phyloP scores from a whole-genome alignment of 78 protist species.

The slime mould (Dictyostelium discoideum) region DNA sequence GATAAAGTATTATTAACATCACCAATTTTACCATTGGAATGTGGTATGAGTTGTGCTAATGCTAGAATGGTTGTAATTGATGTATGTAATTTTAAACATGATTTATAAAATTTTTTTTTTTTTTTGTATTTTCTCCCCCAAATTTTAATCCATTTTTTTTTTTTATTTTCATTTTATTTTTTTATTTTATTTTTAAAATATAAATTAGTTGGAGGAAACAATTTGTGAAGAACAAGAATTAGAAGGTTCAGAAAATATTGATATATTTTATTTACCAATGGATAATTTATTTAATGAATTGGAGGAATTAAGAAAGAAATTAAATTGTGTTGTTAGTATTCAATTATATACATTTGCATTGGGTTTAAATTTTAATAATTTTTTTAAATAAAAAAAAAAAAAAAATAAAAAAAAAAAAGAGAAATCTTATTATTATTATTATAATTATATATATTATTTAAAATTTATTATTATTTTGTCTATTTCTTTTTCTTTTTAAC shows the following conservation, averaged over 20 bases:
- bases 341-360: slow-evolving; percentile 58
- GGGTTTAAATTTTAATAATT: slow-evolving; percentile 25
- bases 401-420: not conserved
- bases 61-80: slow-evolving; percentile 8
- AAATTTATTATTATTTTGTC: not conserved
- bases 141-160: not conserved
- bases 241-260: slow-evolving; percentile 56
- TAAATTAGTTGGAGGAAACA: slow-evolving; percentile 21
- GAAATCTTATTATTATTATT: not conserved
- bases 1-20: not conserved
- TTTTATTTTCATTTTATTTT: not conserved
- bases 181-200: not conserved
- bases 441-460: not conserved
- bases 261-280: slow-evolving; percentile 36
- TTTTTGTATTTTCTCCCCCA: not conserved
- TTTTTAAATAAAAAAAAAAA: not conserved
- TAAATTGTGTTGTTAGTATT: not conserved
- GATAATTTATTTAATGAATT: slow-evolving; percentile 16
- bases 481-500: slow-evolving; percentile 46
- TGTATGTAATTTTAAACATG: not conserved
- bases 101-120: not conserved
- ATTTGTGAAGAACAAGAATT: slow-evolving; percentile 36
- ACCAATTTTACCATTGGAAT: slow-evolving; percentile 32
- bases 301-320: slow-evolving; percentile 3
- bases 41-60: slow-evolving; percentile 27